phyloP scores from a whole-genome alignment of 306 rosid species.

The Vigna mungo region DNA sequence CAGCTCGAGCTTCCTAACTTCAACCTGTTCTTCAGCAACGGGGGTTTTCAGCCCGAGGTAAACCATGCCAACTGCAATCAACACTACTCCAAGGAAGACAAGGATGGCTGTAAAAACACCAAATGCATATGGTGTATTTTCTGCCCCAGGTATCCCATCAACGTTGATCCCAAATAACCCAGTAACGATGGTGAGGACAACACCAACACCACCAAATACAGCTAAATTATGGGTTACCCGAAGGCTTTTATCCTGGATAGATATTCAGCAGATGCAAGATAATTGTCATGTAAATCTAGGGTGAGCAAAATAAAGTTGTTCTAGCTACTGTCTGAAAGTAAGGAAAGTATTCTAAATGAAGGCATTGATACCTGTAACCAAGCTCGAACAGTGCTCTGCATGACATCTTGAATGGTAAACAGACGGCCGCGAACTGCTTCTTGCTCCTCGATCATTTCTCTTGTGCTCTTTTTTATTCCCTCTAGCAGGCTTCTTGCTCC shows the following conservation, averaged over 20 bases:
- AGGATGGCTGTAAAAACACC: conserved; percentile 76
- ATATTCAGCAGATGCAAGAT: conserved; percentile 35
- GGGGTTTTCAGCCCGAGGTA: conserved; percentile 85
- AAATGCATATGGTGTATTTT: conserved; percentile 77
- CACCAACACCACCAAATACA: conserved; percentile 85
- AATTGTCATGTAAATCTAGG: conserved; percentile 35
- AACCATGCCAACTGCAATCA: conserved; percentile 67
- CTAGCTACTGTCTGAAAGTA: conserved; percentile 1
- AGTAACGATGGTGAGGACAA: conserved; percentile 78
- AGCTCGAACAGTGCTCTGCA: conserved; percentile 94
- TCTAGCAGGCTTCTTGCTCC: conserved; percentile 68
- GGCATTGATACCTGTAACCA: conserved; percentile 83
- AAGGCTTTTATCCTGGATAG: conserved; percentile 90
- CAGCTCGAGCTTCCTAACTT: conserved; percentile 82
- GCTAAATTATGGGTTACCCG: conserved; percentile 84
- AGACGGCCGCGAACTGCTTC: conserved; percentile 97
- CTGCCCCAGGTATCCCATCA: conserved; percentile 86
- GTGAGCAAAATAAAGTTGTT: not conserved
- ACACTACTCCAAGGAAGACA: conserved; percentile 56
- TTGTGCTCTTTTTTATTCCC: conserved; percentile 64
- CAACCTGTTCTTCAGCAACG: conserved; percentile 60
- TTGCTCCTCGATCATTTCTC: conserved; percentile 97
- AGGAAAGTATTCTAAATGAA: conserved; percentile 6
- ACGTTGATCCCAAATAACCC: conserved; percentile 96
- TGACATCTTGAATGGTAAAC: conserved; percentile 94